Conservation (phyloP, 768 basidiomycete genomes). For the Tylopilus rubrobrunneus region DNA sequence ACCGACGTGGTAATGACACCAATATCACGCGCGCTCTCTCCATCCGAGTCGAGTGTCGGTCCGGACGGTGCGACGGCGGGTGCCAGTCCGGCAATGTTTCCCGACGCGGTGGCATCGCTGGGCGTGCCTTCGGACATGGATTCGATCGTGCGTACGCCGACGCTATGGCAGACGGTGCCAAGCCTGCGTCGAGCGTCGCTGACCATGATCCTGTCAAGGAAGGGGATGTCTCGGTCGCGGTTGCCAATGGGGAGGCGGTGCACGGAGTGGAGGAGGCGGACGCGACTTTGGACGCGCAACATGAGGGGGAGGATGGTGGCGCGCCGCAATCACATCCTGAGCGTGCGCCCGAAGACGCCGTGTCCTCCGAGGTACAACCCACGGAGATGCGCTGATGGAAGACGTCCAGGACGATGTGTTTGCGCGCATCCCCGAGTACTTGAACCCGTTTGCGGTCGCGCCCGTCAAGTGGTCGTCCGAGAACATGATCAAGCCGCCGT, state of each 20-base stretch:
- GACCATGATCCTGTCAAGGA: conserved; percentile 23
- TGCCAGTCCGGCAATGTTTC: background rate
- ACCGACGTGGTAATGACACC: conserved; percentile 1
- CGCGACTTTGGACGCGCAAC: background rate
- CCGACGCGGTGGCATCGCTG: conserved; percentile 19
- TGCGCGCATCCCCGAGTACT: conserved; percentile 47
- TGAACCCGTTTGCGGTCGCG: conserved; percentile 68
- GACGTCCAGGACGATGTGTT: conserved; percentile 34
- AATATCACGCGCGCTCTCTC: background rate
- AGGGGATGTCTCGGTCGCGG: background rate
- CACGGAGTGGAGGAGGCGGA: background rate
- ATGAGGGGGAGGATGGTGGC: background rate
- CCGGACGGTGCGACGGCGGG: background rate
- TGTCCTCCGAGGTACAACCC: conserved; percentile 1
- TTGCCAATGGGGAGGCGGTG: background rate
- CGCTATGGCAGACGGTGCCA: conserved; percentile 17
- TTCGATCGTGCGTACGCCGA: conserved; percentile 23
- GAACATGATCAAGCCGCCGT: conserved; percentile 54
- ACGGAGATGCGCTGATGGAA: conserved; percentile 32
- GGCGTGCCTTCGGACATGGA: conserved; percentile 27
- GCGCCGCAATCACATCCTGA: background rate
- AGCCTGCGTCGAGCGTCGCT: conserved; percentile 29
- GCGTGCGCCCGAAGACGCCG: background rate
- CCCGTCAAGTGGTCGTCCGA: conserved; percentile 65
- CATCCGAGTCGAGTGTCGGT: conserved; percentile 11